These are phyloP conservation scores for Kazachstania viticola DNA, from an alignment of 805 yeast species.

Conservation along the genomic window DNA sequence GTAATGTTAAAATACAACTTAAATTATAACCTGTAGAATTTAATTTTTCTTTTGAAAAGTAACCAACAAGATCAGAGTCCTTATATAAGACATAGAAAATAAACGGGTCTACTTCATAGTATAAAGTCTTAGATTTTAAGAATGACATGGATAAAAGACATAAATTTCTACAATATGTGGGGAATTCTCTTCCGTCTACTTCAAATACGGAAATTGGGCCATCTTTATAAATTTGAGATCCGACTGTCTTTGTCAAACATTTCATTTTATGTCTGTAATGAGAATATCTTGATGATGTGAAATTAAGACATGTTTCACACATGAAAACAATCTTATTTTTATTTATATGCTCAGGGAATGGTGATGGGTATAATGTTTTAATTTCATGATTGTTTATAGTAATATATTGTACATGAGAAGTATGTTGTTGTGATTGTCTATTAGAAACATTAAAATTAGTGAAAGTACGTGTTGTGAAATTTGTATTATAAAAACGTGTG, in stretches of 20 bases:
- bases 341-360: conserved; percentile 81
- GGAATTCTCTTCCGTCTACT: conserved; percentile 80
- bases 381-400: conserved; percentile 66
- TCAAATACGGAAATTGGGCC: conserved; percentile 65
- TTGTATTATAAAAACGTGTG: conserved; percentile 28
- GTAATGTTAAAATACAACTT: conserved; percentile 83
- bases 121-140: conserved; percentile 80
- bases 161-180: conserved; percentile 75
- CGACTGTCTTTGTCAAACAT: conserved; percentile 59
- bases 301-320: conserved; percentile 78
- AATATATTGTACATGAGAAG: conserved; percentile 41
- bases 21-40: conserved; percentile 71
- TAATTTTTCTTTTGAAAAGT: conserved; percentile 78
- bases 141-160: conserved; percentile 85
- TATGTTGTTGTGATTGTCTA: too few species aligned
- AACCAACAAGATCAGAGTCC: conserved; percentile 62
- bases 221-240: conserved; percentile 79
- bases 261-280: conserved; percentile 62
- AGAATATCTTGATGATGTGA: conserved; percentile 57
- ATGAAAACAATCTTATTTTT: conserved; percentile 50
- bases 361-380: conserved; percentile 86
- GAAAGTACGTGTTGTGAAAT: too few species aligned
- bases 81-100: conserved; percentile 79
- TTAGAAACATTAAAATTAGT: too few species aligned
- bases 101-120: conserved; percentile 93